phyloP scores from a whole-genome alignment of 2,329 filamentous ascomycete species.

The Ascochyta rabiei region DNA sequence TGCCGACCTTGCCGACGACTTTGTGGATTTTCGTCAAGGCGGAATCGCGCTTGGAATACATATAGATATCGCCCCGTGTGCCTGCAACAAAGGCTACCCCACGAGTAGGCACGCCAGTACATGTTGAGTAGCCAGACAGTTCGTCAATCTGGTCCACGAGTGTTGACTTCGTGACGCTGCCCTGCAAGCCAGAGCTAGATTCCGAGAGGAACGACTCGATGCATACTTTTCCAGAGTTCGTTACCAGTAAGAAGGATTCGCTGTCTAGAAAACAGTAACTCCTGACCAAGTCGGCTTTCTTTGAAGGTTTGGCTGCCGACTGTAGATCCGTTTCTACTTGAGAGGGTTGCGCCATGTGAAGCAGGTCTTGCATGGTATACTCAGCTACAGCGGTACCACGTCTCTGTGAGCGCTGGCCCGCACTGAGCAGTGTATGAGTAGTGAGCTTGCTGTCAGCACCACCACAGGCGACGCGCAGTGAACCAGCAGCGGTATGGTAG shows the following conservation, averaged over 20 bases:
- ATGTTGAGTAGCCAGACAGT: conserved; percentile 57
- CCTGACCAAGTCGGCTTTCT: conserved; percentile 55
- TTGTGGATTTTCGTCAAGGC: conserved; percentile 33
- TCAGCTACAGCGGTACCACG: conserved; percentile 17
- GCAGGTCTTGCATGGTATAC: conserved; percentile 36
- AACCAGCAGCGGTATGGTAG: conserved; percentile 1
- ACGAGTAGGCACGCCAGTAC: conserved; percentile 45
- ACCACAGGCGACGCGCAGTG: conserved; percentile 54
- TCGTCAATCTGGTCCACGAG: conserved; percentile 44
- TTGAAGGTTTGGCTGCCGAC: conserved; percentile 25
- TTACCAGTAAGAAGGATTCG: conserved; percentile 62
- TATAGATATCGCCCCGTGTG: conserved; percentile 51
- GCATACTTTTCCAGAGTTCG: conserved; percentile 63
- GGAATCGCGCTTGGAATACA: conserved; percentile 35
- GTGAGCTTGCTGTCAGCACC: conserved; percentile 78
- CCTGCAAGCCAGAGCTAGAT: background rate
- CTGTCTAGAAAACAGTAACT: conserved; percentile 68
- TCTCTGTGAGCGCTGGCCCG: background rate
- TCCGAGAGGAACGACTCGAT: conserved; percentile 34
- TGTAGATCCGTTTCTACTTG: background rate
- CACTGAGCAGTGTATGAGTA: conserved; percentile 18
- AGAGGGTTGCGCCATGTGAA: conserved; percentile 16
- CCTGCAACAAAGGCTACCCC: conserved; percentile 55
- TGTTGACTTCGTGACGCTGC: conserved; percentile 25
- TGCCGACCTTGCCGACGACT: conserved; percentile 49